Evolutionary conservation across 345 rosid species (phyloP).

Genomic region (Eucalyptus melliodora): DNA sequence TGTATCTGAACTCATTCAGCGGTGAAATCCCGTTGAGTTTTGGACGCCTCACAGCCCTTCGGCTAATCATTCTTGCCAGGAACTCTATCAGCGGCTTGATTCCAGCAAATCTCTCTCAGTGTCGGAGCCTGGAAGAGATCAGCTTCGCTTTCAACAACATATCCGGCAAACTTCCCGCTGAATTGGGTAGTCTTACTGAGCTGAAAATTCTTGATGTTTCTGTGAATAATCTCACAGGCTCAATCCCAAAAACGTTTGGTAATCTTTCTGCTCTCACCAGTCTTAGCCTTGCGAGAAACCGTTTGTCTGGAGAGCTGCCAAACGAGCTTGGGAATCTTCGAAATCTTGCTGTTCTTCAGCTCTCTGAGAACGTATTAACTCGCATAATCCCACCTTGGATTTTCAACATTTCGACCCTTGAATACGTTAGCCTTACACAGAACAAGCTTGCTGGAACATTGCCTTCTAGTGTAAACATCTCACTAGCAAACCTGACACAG

Average conservation of each 20-base stretch:
- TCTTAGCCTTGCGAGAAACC: neutral
- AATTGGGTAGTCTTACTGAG: neutral
- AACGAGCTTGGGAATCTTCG: neutral
- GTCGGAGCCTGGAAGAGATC: neutral
- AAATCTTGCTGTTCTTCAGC: neutral
- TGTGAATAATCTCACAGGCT: neutral
- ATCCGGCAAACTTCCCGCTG: neutral
- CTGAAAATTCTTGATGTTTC: neutral
- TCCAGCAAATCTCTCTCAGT: neutral
- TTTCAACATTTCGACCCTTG: neutral
- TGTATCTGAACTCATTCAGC: neutral
- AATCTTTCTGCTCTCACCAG: conserved; percentile 1
- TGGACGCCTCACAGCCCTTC: neutral
- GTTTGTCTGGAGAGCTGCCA: neutral
- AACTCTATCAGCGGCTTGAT: neutral
- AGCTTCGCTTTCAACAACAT: neutral
- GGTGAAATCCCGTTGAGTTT: neutral
- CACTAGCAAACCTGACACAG: neutral
- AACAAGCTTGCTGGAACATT: neutral
- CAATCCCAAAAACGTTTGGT: neutral
- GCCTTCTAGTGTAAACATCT: neutral
- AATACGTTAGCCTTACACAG: neutral
- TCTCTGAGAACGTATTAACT: neutral
- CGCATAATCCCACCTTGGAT: neutral
- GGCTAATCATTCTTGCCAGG: neutral